phyloP scores from a whole-genome alignment of 352 stramenopile genomes.

The Globisporangium nunn region DNA sequence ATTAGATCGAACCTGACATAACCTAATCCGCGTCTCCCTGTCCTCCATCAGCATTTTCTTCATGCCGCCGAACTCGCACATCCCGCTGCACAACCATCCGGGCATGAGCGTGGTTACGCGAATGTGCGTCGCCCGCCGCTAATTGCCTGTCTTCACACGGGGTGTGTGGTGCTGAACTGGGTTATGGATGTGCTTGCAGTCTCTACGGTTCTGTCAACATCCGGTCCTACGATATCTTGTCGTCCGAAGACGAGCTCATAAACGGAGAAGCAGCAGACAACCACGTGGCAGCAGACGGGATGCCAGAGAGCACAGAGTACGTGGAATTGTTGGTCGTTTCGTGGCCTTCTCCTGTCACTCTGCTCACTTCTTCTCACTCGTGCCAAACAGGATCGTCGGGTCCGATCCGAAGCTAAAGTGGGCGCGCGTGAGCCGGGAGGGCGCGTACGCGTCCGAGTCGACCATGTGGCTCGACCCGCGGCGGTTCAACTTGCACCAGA shows the following conservation, averaged over 20 bases:
- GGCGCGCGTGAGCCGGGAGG: slow-evolving; percentile 54
- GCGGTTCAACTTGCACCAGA: slow-evolving; percentile 78
- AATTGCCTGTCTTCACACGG: neutral
- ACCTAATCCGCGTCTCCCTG: slow-evolving; percentile 1
- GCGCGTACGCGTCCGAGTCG: slow-evolving; percentile 40
- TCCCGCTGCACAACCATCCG: slow-evolving; percentile 77
- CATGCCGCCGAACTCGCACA: slow-evolving; percentile 67
- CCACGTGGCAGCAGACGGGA: neutral
- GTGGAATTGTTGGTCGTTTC: neutral
- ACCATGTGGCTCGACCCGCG: slow-evolving; percentile 80
- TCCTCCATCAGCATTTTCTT: slow-evolving; percentile 58
- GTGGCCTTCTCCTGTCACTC: neutral
- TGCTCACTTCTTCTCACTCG: neutral
- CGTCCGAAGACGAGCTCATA: slow-evolving; percentile 25
- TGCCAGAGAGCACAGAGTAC: slow-evolving; percentile 22
- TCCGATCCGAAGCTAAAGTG: slow-evolving; percentile 42
- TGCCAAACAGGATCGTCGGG: slow-evolving; percentile 22
- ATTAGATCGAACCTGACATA: neutral
- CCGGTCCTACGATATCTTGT: slow-evolving; percentile 66
- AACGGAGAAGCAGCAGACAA: slow-evolving; percentile 8
- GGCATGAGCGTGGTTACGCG: slow-evolving; percentile 80
- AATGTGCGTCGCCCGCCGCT: slow-evolving; percentile 37
- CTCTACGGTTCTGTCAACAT: slow-evolving; percentile 70
- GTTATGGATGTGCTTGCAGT: slow-evolving; percentile 16
- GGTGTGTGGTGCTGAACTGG: neutral